Evolutionary conservation across 139 green algal genomes (phyloP).

Genomic region (Marvania coccoides): DNA sequence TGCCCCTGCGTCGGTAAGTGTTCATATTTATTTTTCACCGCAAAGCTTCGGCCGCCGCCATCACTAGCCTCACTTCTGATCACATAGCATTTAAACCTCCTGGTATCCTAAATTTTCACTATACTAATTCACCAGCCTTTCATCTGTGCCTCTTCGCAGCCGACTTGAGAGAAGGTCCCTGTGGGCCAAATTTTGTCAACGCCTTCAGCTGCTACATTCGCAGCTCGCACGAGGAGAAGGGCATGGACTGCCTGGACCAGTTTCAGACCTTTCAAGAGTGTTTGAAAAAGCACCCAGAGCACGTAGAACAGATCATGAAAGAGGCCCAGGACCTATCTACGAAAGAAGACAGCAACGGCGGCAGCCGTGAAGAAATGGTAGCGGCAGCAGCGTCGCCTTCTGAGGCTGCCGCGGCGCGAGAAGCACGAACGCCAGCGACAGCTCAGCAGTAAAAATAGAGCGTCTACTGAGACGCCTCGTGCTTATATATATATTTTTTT

Average conservation of each 20-base stretch:
- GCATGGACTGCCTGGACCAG: conserved; percentile 27
- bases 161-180: conserved; percentile 27
- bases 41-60: too few species aligned
- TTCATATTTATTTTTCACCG: neutral
- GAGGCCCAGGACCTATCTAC: neutral
- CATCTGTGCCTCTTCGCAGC: conserved; percentile 3
- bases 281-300: conserved; percentile 24
- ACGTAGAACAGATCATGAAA: conserved; percentile 20
- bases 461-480: too few species aligned
- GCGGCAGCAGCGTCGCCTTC: neutral
- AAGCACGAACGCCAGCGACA: too few species aligned
- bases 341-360: neutral
- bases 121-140: neutral
- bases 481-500: too few species aligned
- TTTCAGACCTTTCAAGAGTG: conserved; percentile 30
- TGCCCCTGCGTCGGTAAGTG: conserved; percentile 28
- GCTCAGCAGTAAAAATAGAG: too few species aligned
- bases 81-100: neutral
- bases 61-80: too few species aligned
- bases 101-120: neutral
- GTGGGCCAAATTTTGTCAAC: conserved; percentile 14
- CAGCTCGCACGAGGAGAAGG: conserved; percentile 28
- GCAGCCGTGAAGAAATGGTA: neutral
- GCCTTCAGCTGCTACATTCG: conserved; percentile 29
- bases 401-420: too few species aligned